Base-by-base conservation (phyloP, 495 filamentous ascomycete genomes). In the Penicillium goetzii region DNA sequence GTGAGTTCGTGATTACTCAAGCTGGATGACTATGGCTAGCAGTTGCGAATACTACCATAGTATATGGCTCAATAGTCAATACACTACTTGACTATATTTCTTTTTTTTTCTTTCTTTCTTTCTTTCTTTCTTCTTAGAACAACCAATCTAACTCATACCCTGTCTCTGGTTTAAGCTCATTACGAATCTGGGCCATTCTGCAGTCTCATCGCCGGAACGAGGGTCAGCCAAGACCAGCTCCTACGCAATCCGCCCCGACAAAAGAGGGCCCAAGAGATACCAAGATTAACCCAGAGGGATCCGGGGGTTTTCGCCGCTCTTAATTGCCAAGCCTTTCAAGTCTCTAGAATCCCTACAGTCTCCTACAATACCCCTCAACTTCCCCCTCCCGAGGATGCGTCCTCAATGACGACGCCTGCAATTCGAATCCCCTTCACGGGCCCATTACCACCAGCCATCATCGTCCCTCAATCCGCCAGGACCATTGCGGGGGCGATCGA, bases 351-450 rank as follows among this genome's bases (percentile, higher is more conserved):
- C n/a, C 30, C 25, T 50, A 6, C 7, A 51, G 5, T 3, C 47
- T 28, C n/a, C 9, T 2, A 6, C 4, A 50, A 25, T 40, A 14
- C 12, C 58, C 15, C 6, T 17, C 52, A 19, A 50, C 40, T 45
- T 41, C 52, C 56, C 56, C 47, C 52, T 50, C 50, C 43, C 63
- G 60, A 72, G 54, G 64, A 74, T 76, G 72, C 61, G 66, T 68
- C 64, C 65, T 75, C 71, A 72, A 89, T 89, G 88, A 83, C 83
- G 72, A 87, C 83, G 70, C 80, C 88, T 63, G 83, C 90, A 33
- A 88, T 97, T 80, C 85, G 94, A 70, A 96, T 98, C 69, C 95
- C 95, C 64, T 99, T 92, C 71, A 97, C 91, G 61, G 86, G 89
- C 51, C 87, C 90, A 28, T 80, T 98, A 51, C 90, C 94, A n/a